These are phyloP conservation scores for Botryotinia calthae DNA, from an alignment of 2,329 filamentous ascomycete species.

Conservation along the genomic window DNA sequence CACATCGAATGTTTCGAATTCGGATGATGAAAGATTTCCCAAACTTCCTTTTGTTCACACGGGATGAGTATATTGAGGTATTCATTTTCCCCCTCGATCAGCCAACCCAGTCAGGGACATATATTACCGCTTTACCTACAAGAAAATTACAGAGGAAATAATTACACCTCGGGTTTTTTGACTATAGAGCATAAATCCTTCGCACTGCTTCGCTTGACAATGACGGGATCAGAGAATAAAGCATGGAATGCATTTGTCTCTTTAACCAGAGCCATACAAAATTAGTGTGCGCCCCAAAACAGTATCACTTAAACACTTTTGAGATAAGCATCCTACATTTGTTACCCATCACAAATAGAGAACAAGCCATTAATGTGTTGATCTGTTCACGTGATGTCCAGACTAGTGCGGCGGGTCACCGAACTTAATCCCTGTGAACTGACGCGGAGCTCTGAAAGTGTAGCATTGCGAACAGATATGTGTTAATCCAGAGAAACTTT, in stretches of 20 bases:
- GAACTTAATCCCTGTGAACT: conserved; percentile 30
- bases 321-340: background rate
- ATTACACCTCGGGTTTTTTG: background rate
- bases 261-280: background rate
- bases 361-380: background rate
- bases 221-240: background rate
- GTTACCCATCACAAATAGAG: background rate
- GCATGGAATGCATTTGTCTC: background rate
- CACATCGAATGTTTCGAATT: background rate
- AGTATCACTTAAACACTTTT: background rate
- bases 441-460: conserved; percentile 31
- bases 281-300: background rate
- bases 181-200: background rate
- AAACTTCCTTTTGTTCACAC: background rate
- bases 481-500: conserved; percentile 26
- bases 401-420: conserved; percentile 15
- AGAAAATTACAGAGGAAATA: background rate
- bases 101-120: background rate
- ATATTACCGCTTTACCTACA: background rate
- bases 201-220: background rate
- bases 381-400: background rate
- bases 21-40: background rate
- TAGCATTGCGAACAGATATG: conserved; percentile 33
- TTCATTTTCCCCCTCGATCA: background rate
- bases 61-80: background rate